phyloP scores from a whole-genome alignment of 2,329 filamentous ascomycete genomes.

The Coniochaeta sp. region DNA sequence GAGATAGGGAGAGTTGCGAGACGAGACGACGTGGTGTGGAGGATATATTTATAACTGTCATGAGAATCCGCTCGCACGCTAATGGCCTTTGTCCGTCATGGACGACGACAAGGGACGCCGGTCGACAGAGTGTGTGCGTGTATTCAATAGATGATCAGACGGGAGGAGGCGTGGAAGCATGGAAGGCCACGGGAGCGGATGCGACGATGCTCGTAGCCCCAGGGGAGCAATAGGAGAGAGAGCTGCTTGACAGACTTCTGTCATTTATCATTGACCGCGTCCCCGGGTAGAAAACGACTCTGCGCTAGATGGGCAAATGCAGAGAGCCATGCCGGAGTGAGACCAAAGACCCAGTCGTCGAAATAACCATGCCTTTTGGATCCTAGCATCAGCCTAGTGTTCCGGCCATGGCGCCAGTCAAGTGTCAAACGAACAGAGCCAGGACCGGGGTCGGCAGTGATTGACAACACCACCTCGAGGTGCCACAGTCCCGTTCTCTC shows the following conservation, averaged over 20 bases:
- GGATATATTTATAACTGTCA: not conserved
- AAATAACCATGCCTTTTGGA: not conserved
- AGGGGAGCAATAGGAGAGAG: not conserved
- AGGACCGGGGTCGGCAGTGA: not conserved
- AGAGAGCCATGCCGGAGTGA: slow-evolving; percentile 7
- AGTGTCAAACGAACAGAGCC: not conserved
- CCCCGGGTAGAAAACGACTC: not conserved
- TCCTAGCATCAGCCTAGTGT: too few relatives aligned
- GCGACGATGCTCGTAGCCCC: slow-evolving; percentile 1
- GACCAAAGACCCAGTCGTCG: slow-evolving; percentile 2
- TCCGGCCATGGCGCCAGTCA: too few relatives aligned
- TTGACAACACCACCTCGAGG: not conserved
- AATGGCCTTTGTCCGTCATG: not conserved
- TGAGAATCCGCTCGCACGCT: not conserved
- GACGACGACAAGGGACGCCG: not conserved
- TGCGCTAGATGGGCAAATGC: slow-evolving; percentile 9
- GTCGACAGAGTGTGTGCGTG: not conserved
- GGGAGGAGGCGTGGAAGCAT: slow-evolving; percentile 2
- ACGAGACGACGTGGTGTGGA: not conserved
- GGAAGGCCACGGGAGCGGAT: slow-evolving; percentile 3
- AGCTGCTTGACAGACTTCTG: not conserved
- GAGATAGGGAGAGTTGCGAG: too few relatives aligned
- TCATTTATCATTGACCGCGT: not conserved
- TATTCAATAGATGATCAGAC: not conserved
- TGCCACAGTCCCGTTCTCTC: not conserved